Percentiles rank a stretch among this genome's conserved stretches.
phyloP scores from a whole-genome alignment of 345 rosid genomes.

The Salix brachista region DNA sequence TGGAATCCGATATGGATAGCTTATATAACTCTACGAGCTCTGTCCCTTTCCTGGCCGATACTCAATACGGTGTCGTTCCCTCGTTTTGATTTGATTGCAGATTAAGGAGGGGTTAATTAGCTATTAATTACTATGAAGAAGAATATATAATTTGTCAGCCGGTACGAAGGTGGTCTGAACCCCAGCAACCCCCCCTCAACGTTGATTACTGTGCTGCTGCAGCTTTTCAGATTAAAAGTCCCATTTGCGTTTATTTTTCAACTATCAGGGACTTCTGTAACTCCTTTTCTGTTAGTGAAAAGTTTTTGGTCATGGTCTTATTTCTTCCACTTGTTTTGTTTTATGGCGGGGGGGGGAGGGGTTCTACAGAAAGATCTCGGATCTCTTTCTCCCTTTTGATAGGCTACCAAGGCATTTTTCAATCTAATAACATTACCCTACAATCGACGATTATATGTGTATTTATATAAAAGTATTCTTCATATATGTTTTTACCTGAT shows the following conservation, averaged over 20 bases:
- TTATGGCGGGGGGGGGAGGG: too few species aligned
- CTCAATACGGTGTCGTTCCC: constrained; percentile 38
- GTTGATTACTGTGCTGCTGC: background rate
- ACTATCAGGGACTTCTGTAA: background rate
- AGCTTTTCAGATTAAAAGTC: background rate
- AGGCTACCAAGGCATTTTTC: background rate
- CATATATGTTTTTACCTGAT: too few species aligned
- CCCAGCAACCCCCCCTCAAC: background rate
- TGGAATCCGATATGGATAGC: constrained; percentile 14
- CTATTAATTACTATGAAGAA: background rate
- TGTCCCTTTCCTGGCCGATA: constrained; percentile 10
- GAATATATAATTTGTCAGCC: background rate
- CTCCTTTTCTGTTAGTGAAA: background rate
- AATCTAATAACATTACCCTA: too few species aligned
- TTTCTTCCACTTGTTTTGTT: too few species aligned
- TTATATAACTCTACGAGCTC: constrained; percentile 4
- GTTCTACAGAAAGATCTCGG: background rate
- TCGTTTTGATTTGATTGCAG: constrained; percentile 13
- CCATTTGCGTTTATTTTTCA: background rate
- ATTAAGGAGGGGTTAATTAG: background rate
- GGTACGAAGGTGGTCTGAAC: background rate
- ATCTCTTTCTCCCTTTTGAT: background rate
- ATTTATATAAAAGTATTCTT: too few species aligned
- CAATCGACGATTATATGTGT: too few species aligned
- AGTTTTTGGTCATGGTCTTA: background rate